Percentiles rank a stretch among this genome's conserved stretches.
Evolutionary conservation across 768 basidiomycete genomes (phyloP).

Genomic region (Amanita rimosa): DNA sequence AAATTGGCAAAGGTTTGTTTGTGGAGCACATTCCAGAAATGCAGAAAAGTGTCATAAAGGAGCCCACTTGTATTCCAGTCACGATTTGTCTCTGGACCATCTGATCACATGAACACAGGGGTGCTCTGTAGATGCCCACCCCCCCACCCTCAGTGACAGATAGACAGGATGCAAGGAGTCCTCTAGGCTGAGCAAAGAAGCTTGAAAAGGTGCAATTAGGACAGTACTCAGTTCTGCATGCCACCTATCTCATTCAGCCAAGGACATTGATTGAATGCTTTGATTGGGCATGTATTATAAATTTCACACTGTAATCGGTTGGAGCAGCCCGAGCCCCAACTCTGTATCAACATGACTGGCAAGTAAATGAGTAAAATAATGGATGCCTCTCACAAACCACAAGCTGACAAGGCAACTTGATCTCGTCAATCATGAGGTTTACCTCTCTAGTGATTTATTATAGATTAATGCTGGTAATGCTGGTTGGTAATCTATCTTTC

Average conservation of each 20-base stretch:
- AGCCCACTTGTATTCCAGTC: constrained; percentile 3
- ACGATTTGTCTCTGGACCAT: constrained; percentile 6
- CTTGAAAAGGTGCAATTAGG: no score
- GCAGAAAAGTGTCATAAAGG: constrained; percentile 6
- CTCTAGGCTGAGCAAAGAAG: not conserved
- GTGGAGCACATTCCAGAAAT: constrained; percentile 5
- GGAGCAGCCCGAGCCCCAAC: not conserved
- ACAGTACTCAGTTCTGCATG: no score
- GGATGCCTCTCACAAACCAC: not conserved
- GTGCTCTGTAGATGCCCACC: not conserved
- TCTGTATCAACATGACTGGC: not conserved
- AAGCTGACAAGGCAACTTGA: no score
- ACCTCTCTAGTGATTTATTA: no score
- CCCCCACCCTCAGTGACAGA: not conserved
- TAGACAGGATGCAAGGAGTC: not conserved
- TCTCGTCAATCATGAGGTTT: no score
- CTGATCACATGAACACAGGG: constrained; percentile 4
- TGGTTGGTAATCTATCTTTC: no score
- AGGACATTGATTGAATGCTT: constrained; percentile 3
- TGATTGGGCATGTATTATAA: constrained; percentile 3
- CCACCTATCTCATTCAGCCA: constrained; percentile 1
- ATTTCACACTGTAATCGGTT: constrained; percentile 1
- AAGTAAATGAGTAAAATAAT: not conserved
- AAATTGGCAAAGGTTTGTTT: constrained; percentile 3
- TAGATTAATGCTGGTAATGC: no score